These are phyloP conservation scores for Blastocystis sp. DNA, from an alignment of 352 stramenopile species.

Conservation along the genomic window DNA sequence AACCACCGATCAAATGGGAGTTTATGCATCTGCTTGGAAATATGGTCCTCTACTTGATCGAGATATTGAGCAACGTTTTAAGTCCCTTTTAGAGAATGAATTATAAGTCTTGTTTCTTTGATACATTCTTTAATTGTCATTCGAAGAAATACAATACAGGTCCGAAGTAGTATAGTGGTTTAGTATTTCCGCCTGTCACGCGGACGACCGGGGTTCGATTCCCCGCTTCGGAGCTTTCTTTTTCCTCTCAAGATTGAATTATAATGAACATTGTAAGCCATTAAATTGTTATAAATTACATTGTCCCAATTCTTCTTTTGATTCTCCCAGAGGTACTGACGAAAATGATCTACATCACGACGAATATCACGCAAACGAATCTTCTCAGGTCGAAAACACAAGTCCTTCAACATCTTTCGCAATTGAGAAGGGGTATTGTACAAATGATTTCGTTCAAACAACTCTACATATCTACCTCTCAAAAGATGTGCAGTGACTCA, in stretches of 20 bases:
- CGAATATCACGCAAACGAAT: constrained; percentile 67
- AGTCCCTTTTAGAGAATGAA: neutral
- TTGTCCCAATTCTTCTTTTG: constrained; percentile 69
- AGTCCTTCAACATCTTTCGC: constrained; percentile 73
- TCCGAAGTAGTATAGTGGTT: constrained; percentile 66
- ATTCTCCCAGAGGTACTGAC: constrained; percentile 70
- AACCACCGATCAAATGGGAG: neutral
- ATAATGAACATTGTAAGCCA: too few species aligned
- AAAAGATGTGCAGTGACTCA: constrained; percentile 59
- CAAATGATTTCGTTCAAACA: constrained; percentile 69
- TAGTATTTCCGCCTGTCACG: constrained; percentile 66
- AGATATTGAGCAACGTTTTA: neutral
- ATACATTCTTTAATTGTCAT: neutral
- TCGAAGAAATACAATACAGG: neutral
- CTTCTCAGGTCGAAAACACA: constrained; percentile 70
- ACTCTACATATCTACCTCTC: neutral
- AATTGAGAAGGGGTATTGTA: constrained; percentile 74
- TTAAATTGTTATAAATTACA: constrained; percentile 22
- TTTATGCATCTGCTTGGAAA: constrained; percentile 37
- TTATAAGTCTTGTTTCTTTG: neutral
- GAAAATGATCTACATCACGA: constrained; percentile 67
- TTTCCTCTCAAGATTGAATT: too few species aligned
- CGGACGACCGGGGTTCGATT: constrained; percentile 65
- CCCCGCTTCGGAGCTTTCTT: constrained; percentile 60
- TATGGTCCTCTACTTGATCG: neutral